phyloP scores from a whole-genome alignment of 148 eudicot genomes.

The Gaultheria prostrata region DNA sequence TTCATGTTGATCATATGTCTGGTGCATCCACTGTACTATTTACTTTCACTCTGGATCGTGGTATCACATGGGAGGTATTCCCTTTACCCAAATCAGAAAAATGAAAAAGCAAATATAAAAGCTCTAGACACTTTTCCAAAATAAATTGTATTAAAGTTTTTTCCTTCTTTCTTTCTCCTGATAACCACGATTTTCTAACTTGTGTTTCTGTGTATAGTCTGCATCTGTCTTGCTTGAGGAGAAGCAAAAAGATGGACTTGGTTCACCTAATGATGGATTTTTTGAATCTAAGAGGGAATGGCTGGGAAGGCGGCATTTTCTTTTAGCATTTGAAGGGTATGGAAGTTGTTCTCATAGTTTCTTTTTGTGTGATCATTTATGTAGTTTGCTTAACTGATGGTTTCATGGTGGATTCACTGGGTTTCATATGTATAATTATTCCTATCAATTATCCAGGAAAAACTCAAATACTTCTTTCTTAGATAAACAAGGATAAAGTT shows the following conservation, averaged over 20 bases:
- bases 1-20: constrained; percentile 79
- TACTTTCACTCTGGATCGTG: constrained; percentile 87
- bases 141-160: background rate
- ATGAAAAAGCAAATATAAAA: background rate
- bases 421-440: background rate
- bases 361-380: background rate
- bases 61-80: constrained; percentile 84
- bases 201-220: constrained; percentile 41
- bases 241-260: constrained; percentile 70
- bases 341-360: constrained; percentile 11
- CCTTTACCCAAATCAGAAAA: background rate
- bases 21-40: constrained; percentile 93
- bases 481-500: background rate
- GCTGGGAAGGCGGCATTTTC: constrained; percentile 84
- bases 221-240: constrained; percentile 76
- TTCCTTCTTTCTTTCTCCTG: background rate
- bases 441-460: background rate
- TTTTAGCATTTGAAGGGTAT: constrained; percentile 90
- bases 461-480: background rate
- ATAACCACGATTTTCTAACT: constrained; percentile 12
- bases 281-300: constrained; percentile 94
- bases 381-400: constrained; percentile 2
- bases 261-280: constrained; percentile 68
- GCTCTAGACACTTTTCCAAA: background rate
- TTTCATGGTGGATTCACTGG: background rate